Conservation (phyloP, 2,329 filamentous ascomycete species). For the Aquanectria penicillioides region DNA sequence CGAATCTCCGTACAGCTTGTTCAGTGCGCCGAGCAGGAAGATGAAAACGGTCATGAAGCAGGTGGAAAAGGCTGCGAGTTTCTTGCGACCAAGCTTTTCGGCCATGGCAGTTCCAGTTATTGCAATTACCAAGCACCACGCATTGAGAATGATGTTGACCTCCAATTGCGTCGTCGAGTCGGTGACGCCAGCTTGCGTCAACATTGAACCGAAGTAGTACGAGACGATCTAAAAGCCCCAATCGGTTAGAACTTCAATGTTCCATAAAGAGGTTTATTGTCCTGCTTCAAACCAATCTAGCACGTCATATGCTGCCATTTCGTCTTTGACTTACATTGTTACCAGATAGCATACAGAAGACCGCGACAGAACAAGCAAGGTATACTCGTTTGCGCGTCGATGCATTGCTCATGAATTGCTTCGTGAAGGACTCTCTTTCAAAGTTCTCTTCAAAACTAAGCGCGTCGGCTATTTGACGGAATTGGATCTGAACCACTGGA, state of each 20-base stretch:
- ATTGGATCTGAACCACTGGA: conserved; percentile 30
- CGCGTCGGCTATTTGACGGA: conserved; percentile 54
- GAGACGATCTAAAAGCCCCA: conserved; percentile 6
- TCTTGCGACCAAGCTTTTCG: conserved; percentile 55
- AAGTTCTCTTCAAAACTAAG: conserved; percentile 53
- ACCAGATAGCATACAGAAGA: conserved; percentile 56
- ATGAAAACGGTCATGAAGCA: conserved; percentile 53
- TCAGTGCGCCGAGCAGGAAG: conserved; percentile 61
- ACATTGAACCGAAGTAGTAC: conserved; percentile 48
- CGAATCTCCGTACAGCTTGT: conserved; percentile 48
- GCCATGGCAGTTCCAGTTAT: conserved; percentile 55
- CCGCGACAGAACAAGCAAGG: conserved; percentile 57
- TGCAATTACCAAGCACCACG: conserved; percentile 56
- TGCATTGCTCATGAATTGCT: conserved; percentile 56
- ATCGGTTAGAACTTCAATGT: too few relatives aligned
- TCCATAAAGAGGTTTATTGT: too few relatives aligned
- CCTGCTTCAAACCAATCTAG: too few relatives aligned
- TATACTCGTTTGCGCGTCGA: conserved; percentile 60
- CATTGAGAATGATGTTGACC: conserved; percentile 62
- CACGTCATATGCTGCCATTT: too few relatives aligned
- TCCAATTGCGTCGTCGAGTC: conserved; percentile 54
- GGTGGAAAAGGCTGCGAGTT: conserved; percentile 52
- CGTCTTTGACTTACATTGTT: conserved; percentile 14
- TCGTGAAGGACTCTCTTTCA: conserved; percentile 48
- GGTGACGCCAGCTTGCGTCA: conserved; percentile 58